A percentile compares a stretch with the other conserved stretches of the same genome.
phyloP scores from a whole-genome alignment of 805 yeast genomes.

The Yarrowia sp. region DNA sequence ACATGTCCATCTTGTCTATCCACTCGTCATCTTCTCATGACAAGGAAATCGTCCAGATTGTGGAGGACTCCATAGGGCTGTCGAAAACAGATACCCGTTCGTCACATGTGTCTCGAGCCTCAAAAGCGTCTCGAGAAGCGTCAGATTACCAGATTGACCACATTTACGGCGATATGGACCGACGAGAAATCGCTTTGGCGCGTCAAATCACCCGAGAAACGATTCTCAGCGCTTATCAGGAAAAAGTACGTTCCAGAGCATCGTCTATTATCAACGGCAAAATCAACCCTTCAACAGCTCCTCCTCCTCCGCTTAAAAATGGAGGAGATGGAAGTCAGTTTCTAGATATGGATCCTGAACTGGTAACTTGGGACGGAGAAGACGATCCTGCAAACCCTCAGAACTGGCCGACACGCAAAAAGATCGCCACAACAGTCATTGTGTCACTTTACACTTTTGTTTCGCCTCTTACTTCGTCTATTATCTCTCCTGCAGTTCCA shows the following conservation, averaged over 20 bases:
- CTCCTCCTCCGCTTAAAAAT: constrained; percentile 28
- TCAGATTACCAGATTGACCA: constrained; percentile 33
- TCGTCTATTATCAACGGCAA: constrained; percentile 23
- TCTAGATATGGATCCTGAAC: constrained; percentile 55
- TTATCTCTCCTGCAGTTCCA: constrained; percentile 57
- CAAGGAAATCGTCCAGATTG: constrained; percentile 19
- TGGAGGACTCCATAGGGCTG: constrained; percentile 15
- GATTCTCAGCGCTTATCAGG: constrained; percentile 39
- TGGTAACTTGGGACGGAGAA: constrained; percentile 64
- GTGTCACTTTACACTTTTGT: constrained; percentile 56
- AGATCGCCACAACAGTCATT: constrained; percentile 45
- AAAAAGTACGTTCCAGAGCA: constrained; percentile 29
- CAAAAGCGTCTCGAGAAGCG: background rate
- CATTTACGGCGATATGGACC: constrained; percentile 44
- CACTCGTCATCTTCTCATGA: constrained; percentile 10
- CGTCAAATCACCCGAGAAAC: constrained; percentile 48
- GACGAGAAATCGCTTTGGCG: constrained; percentile 41
- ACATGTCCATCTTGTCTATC: background rate
- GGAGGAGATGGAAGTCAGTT: constrained; percentile 52
- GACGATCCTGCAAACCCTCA: constrained; percentile 63
- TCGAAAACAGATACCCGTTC: constrained; percentile 19
- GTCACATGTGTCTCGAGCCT: background rate
- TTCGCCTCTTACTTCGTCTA: constrained; percentile 61
- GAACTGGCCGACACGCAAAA: constrained; percentile 50
- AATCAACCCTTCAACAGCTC: constrained; percentile 3